These are phyloP conservation scores for Hypoxylon sp. DNA, from an alignment of 2,329 filamentous ascomycete species.

Conservation along the genomic window DNA sequence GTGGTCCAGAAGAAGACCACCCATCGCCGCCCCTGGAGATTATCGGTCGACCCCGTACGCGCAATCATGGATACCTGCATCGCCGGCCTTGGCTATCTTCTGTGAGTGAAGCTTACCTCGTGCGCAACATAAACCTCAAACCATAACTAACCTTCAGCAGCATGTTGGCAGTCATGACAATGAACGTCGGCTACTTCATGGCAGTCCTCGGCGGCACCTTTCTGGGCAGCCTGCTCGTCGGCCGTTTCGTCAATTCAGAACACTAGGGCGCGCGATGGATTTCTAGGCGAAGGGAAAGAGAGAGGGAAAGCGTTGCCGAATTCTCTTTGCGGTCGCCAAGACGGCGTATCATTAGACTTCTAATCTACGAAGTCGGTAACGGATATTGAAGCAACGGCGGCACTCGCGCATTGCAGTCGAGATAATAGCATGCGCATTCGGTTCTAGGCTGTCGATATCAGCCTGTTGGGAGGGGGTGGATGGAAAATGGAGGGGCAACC, in stretches of 20 bases:
- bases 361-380: slow-evolving; percentile 23
- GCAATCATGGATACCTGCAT: slow-evolving; percentile 49
- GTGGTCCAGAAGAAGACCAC: slow-evolving; percentile 72
- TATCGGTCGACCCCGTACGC: slow-evolving; percentile 70
- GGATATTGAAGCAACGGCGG: slow-evolving; percentile 11
- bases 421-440: slow-evolving; percentile 21
- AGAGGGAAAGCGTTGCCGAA: slow-evolving; percentile 20
- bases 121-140: neutral
- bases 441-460: slow-evolving; percentile 41
- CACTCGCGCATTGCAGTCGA: slow-evolving; percentile 8
- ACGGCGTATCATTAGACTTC: slow-evolving; percentile 21
- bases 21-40: slow-evolving; percentile 77
- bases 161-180: slow-evolving; percentile 53
- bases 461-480: slow-evolving; percentile 27
- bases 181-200: slow-evolving; percentile 52
- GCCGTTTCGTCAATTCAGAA: slow-evolving; percentile 66
- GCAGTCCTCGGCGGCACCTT: slow-evolving; percentile 65
- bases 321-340: slow-evolving; percentile 33
- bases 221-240: slow-evolving; percentile 84
- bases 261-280: slow-evolving; percentile 35
- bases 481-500: slow-evolving; percentile 13
- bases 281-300: neutral
- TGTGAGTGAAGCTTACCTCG: slow-evolving; percentile 47
- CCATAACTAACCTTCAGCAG: slow-evolving; percentile 57
- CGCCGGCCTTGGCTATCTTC: slow-evolving; percentile 49